Base-by-base conservation (phyloP, 768 basidiomycete species). In the Lyophyllum semitale region DNA sequence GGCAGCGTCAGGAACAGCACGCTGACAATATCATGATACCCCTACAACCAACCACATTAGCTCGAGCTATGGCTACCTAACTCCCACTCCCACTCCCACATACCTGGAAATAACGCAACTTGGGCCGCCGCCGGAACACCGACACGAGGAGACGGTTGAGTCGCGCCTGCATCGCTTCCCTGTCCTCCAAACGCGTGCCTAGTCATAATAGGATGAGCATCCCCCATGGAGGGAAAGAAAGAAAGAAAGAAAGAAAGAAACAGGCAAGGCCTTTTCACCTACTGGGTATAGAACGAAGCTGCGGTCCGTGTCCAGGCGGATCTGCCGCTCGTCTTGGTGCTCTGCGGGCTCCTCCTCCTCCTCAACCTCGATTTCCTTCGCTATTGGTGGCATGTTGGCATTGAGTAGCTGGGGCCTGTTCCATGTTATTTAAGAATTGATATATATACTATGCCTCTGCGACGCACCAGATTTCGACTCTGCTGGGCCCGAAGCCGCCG, bases 221-320 rank as follows among this genome's bases (percentile, higher is more conserved):
- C 18, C 48, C 38, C n/a, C n/a, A n/a, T n/a, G n/a, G n/a, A n/a
- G n/a, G n/a, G n/a, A n/a, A n/a, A n/a, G n/a, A n/a, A n/a, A 35
- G 27, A 18, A 37, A 37, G 27, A 35, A 29, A 53, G 54, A 13
- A 40, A 8, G 48, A 22, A 9, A 13, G 23, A 22, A 29, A 17
- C 38, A 48, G 50, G 41, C 53, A 33, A 48, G 53, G 57, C 47
- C 57, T 54, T 63, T 79, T 72, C 77, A 91, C 93, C 91, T 81
- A 84, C 86, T 66, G 95, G 91, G 72, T 96, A 98, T 58, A 94
- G 76, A 52, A 97, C 91, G 64, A 98, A 98, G 60, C 93, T 94
- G 45, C 95, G 84, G 71, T 95, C 87, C 1, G 95, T 38, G 37
- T 38, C 37, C 37, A 38, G n/a, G 3, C 37, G 37, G 37, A 38